A percentile compares a stretch with the other conserved stretches of the same genome.
Conservation (phyloP, 2,329 filamentous ascomycete genomes). For the Colletotrichum tofieldiae region DNA sequence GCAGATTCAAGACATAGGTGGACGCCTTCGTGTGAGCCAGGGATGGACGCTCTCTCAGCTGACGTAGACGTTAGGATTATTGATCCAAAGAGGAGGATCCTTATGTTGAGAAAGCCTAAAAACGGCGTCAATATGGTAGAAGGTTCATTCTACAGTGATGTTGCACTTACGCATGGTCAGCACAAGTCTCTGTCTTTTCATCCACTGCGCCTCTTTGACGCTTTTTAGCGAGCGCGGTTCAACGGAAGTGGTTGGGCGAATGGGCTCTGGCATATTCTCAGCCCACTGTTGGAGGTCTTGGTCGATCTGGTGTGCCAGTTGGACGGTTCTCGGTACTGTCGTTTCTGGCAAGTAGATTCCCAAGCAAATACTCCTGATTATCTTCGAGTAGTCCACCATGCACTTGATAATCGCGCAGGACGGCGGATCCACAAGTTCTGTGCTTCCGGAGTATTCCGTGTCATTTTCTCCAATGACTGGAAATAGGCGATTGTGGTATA, state of each 20-base stretch:
- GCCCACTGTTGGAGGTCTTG: conserved; percentile 47
- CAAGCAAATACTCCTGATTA: conserved; percentile 48
- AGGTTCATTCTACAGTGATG: too few species aligned
- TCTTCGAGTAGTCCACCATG: conserved; percentile 50
- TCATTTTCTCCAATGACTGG: conserved; percentile 46
- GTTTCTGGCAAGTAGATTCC: conserved; percentile 47
- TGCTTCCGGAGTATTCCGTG: conserved; percentile 2
- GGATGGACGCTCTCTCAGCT: conserved; percentile 43
- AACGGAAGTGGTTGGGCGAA: conserved; percentile 43
- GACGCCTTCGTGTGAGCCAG: conserved; percentile 43
- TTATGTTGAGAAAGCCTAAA: conserved; percentile 48
- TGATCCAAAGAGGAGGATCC: conserved; percentile 49
- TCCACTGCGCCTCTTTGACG: conserved; percentile 46
- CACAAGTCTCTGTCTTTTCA: conserved; percentile 48
- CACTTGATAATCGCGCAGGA: conserved; percentile 48
- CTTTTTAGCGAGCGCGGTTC: conserved; percentile 42
- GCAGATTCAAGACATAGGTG: conserved; percentile 48
- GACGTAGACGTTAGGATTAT: conserved; percentile 46
- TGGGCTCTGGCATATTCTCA: conserved; percentile 44
- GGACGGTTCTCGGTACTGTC: conserved; percentile 42
- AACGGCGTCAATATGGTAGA: too few species aligned
- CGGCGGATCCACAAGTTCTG: conserved; percentile 46
- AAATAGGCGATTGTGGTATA: conserved; percentile 62
- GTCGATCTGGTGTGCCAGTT: conserved; percentile 46
- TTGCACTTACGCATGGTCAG: conserved; percentile 45